Evolutionary conservation across 495 filamentous ascomycete genomes (phyloP).

Genomic region (Podospora pseudoanserina): DNA sequence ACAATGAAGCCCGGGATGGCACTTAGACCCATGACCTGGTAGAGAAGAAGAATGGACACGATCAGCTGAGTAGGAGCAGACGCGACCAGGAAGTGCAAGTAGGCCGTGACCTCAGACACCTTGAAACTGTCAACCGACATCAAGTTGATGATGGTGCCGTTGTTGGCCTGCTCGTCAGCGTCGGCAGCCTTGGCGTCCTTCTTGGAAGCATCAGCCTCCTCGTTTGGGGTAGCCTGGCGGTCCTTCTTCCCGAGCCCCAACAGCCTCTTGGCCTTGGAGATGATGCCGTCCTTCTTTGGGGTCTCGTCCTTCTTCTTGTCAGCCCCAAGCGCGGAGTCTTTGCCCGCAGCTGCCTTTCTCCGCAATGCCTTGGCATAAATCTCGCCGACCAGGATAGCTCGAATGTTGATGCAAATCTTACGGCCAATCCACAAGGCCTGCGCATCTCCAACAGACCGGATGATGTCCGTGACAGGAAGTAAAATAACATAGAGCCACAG

Average conservation of each 20-base stretch:
- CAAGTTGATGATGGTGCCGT: slow-evolving; percentile 95
- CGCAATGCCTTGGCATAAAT: slow-evolving; percentile 97
- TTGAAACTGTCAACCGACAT: slow-evolving; percentile 99
- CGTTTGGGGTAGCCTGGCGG: slow-evolving; percentile 26
- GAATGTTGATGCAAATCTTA: slow-evolving; percentile 86
- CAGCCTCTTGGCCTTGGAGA: slow-evolving; percentile 44
- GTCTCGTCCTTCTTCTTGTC: slow-evolving; percentile 41
- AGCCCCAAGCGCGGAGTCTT: slow-evolving; percentile 62
- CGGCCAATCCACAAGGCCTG: slow-evolving; percentile 93
- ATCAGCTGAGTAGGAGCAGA: slow-evolving; percentile 78
- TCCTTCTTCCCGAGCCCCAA: slow-evolving; percentile 59
- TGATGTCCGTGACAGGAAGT: slow-evolving; percentile 72
- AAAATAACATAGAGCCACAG: slow-evolving; percentile 95
- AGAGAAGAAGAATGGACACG: slow-evolving; percentile 69
- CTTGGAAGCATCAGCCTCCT: slow-evolving; percentile 31
- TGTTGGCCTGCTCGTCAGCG: slow-evolving; percentile 72
- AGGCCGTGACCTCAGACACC: slow-evolving; percentile 86
- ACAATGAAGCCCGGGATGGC: slow-evolving; percentile 91
- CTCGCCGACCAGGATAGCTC: slow-evolving; percentile 94
- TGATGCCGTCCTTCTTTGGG: slow-evolving; percentile 46
- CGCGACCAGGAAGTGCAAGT: slow-evolving; percentile 86
- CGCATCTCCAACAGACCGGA: slow-evolving; percentile 73
- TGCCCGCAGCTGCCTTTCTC: slow-evolving; percentile 77
- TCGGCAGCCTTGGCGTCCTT: slow-evolving; percentile 40
- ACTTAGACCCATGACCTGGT: slow-evolving; percentile 83